Conservation (phyloP, 768 basidiomycete species). For the Auricularia sp. region DNA sequence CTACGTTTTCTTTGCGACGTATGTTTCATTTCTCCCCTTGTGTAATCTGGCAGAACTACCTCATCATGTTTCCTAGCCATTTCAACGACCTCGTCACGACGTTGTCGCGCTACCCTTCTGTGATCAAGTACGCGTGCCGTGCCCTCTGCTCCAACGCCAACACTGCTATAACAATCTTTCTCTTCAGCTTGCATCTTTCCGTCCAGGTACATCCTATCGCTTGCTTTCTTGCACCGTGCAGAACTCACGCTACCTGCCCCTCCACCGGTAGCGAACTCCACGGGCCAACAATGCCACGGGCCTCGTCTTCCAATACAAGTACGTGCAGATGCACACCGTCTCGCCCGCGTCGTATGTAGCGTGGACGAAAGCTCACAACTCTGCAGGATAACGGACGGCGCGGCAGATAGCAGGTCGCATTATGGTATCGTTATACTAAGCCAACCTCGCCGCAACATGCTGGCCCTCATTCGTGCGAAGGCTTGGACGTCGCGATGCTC, state of each 20-base stretch:
- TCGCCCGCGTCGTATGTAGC: too few species aligned
- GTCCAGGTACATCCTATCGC: constrained; percentile 45
- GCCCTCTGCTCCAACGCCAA: background rate
- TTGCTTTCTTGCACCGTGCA: background rate
- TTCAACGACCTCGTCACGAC: constrained; percentile 72
- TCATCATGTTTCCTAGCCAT: constrained; percentile 35
- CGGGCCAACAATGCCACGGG: constrained; percentile 50
- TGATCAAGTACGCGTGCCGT: constrained; percentile 53
- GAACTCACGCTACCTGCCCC: background rate
- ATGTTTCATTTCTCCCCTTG: constrained; percentile 11
- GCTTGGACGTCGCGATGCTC: constrained; percentile 78
- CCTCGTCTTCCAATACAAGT: constrained; percentile 75
- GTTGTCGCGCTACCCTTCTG: constrained; percentile 64
- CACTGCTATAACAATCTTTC: background rate
- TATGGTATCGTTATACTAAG: constrained; percentile 41
- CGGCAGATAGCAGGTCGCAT: constrained; percentile 49
- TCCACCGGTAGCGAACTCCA: constrained; percentile 36
- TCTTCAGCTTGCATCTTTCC: constrained; percentile 63
- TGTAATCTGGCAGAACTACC: constrained; percentile 4
- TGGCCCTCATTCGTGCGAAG: constrained; percentile 30
- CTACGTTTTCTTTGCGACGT: constrained; percentile 90
- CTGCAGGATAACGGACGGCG: constrained; percentile 63
- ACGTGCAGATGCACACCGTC: background rate
- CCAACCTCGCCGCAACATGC: background rate
- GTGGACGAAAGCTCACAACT: too few species aligned